These are phyloP conservation scores for Phytophthora uliginosa DNA, from an alignment of 352 stramenopile genomes.

Conservation along the genomic window DNA sequence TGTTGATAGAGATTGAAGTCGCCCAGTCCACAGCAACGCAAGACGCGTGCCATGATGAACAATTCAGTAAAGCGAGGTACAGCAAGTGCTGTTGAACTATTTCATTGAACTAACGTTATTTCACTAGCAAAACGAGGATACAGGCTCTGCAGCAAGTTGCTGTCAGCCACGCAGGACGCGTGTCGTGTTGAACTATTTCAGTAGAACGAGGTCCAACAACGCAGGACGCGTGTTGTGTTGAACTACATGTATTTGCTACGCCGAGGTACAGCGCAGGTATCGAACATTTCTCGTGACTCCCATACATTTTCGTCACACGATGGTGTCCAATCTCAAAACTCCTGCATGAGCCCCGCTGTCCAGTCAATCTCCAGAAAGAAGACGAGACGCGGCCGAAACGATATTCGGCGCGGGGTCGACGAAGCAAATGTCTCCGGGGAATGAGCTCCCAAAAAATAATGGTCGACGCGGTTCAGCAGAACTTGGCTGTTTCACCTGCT, in stretches of 20 bases:
- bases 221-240: neutral
- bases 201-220: neutral
- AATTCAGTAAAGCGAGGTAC: too few species aligned
- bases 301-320: neutral
- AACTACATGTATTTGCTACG: neutral
- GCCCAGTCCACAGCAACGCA: neutral
- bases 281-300: neutral
- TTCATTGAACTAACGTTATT: too few species aligned
- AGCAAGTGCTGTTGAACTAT: too few species aligned
- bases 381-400: conserved; percentile 26
- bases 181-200: neutral
- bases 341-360: conserved; percentile 14
- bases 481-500: conserved; percentile 20
- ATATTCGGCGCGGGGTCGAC: conserved; percentile 10
- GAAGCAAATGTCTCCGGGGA: conserved; percentile 20
- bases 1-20: conserved; percentile 15
- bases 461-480: conserved; percentile 11
- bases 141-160: neutral
- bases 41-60: too few species aligned
- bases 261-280: neutral
- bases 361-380: conserved; percentile 30
- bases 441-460: conserved; percentile 21
- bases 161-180: neutral
- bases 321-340: neutral
- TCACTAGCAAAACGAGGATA: too few species aligned